Evolutionary conservation across 2,329 filamentous ascomycete genomes (phyloP).

Genomic region (Shiraia sp.): DNA sequence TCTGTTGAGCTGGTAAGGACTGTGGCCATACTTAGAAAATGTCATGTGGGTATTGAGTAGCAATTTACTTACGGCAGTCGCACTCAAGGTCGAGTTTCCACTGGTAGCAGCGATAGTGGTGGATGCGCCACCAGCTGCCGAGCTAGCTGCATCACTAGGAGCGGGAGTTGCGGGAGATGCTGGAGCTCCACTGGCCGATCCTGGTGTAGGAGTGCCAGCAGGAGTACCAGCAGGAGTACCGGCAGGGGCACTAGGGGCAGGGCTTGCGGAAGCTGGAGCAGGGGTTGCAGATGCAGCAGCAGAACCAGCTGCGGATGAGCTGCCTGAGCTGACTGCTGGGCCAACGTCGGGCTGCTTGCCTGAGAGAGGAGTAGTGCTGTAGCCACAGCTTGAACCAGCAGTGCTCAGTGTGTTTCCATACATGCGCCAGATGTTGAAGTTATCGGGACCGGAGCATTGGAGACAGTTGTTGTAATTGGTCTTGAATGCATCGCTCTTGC

Average conservation of each 20-base stretch:
- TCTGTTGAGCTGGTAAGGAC: conserved; percentile 19
- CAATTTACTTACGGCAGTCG: conserved; percentile 14
- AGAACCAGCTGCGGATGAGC: conserved; percentile 8
- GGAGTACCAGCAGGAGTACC: too few species aligned
- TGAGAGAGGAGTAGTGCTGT: conserved; percentile 20
- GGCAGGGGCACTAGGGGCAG: background rate
- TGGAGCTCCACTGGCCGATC: too few species aligned
- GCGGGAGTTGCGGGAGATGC: too few species aligned
- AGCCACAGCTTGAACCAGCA: conserved; percentile 30
- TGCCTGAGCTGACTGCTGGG: conserved; percentile 10
- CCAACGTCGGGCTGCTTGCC: conserved; percentile 25
- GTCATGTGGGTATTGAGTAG: too few species aligned
- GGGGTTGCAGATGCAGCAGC: conserved; percentile 5
- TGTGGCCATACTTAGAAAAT: background rate
- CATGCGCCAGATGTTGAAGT: conserved; percentile 51
- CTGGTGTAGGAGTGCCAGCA: too few species aligned
- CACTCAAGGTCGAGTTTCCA: conserved; percentile 17
- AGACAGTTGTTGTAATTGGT: conserved; percentile 51
- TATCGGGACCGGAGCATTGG: conserved; percentile 47
- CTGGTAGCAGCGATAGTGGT: conserved; percentile 7
- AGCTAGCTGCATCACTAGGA: conserved; percentile 2
- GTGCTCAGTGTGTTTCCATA: conserved; percentile 46
- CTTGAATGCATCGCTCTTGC: conserved; percentile 47
- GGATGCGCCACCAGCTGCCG: conserved; percentile 2
- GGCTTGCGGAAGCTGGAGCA: conserved; percentile 2